Conservation (phyloP, 208 protist species). For the Trypanosoma mega region DNA sequence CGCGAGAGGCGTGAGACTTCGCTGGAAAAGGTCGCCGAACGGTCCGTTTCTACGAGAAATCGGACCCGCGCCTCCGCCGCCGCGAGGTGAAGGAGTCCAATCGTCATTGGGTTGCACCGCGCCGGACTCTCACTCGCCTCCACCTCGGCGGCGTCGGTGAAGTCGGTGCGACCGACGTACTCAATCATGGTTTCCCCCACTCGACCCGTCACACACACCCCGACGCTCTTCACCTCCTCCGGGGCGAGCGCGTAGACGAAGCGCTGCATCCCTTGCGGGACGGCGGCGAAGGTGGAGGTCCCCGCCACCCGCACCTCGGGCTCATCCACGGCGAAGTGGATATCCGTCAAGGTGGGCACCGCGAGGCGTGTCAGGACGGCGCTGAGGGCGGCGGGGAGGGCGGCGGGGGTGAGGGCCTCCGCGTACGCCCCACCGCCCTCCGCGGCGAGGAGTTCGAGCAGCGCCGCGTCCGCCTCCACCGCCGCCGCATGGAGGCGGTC, state of each 20-base stretch:
- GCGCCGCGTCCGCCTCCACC: slow-evolving; percentile 31
- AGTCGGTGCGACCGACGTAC: slow-evolving; percentile 37
- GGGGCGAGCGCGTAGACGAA: slow-evolving; percentile 42
- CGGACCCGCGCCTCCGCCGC: slow-evolving; percentile 43
- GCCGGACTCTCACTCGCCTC: slow-evolving; percentile 10
- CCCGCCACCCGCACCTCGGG: slow-evolving; percentile 18
- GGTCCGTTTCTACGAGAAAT: slow-evolving; percentile 12
- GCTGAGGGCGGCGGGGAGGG: slow-evolving; percentile 32
- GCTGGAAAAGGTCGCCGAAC: neutral
- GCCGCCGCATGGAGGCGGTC: too few relatives aligned
- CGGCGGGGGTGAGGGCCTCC: slow-evolving; percentile 13
- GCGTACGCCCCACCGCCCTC: slow-evolving; percentile 42
- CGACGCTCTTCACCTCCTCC: slow-evolving; percentile 19
- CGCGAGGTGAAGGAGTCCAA: slow-evolving; percentile 44
- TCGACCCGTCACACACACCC: slow-evolving; percentile 40
- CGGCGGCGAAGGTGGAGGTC: slow-evolving; percentile 19
- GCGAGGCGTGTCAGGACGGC: slow-evolving; percentile 29
- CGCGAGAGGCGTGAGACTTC: slow-evolving; percentile 51
- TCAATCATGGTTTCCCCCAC: slow-evolving; percentile 53
- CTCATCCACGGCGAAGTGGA: slow-evolving; percentile 35
- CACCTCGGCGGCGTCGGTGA: slow-evolving; percentile 14
- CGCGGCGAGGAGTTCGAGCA: slow-evolving; percentile 50
- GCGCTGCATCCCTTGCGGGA: slow-evolving; percentile 40
- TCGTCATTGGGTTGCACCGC: slow-evolving; percentile 5
- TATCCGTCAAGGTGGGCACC: slow-evolving; percentile 58